Conservation (phyloP, 345 rosid species). For the Citrus sp. region DNA sequence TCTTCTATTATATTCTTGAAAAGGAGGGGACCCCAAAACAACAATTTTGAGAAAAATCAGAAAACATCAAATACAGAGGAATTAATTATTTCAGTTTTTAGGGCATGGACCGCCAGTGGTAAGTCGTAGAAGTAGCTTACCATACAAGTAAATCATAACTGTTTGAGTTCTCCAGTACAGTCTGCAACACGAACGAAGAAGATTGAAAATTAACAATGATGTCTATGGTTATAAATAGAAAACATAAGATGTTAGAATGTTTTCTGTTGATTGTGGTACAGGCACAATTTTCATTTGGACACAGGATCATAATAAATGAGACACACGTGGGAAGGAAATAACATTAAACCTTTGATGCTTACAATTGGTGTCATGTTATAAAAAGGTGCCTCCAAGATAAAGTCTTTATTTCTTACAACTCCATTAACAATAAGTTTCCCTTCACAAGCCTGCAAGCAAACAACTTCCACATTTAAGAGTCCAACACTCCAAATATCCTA, state of each 20-base stretch:
- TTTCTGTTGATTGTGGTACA: background rate
- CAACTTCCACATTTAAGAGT: background rate
- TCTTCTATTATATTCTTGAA: constrained; percentile 80
- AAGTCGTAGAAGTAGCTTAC: constrained; percentile 30
- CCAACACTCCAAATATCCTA: background rate
- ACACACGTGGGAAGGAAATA: background rate
- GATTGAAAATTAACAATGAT: background rate
- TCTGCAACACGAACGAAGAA: constrained; percentile 33
- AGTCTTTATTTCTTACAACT: constrained; percentile 55
- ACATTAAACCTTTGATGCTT: constrained; percentile 25
- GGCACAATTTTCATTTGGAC: background rate
- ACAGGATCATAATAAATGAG: background rate
- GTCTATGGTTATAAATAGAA: background rate
- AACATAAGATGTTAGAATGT: background rate
- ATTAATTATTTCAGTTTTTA: background rate
- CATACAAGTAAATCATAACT: constrained; percentile 95
- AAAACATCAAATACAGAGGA: background rate
- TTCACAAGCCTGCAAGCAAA: constrained; percentile 48
- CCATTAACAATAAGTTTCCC: constrained; percentile 82
- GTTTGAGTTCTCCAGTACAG: constrained; percentile 68
- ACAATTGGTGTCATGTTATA: constrained; percentile 78
- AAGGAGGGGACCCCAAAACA: constrained; percentile 79
- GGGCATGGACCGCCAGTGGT: background rate
- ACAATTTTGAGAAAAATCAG: constrained; percentile 1
- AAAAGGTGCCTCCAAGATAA: constrained; percentile 66